Base-by-base conservation (phyloP, 2,329 filamentous ascomycete species). In the Exophiala alcalophila region DNA sequence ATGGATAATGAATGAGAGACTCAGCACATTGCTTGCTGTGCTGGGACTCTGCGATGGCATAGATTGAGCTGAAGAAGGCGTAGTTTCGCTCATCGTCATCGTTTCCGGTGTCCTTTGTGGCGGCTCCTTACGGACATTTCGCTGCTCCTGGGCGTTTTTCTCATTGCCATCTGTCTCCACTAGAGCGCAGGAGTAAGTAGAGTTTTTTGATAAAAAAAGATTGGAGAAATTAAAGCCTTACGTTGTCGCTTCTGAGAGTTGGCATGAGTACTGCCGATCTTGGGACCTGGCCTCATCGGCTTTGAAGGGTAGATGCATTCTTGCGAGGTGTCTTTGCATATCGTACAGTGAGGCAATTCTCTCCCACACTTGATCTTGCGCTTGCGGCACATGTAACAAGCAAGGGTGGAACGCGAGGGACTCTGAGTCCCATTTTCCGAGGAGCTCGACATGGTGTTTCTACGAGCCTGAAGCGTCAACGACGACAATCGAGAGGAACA, bases 191-290 rank as follows among this genome's bases (percentile, higher is more conserved):
- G 12, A 5, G 23, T 30, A 16, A 32, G 25, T 18, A 15, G 25
- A 10, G 18, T 18, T 16, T 8, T 28, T 23, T 19, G n/a, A 19
- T 5, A 25, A 14, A 16, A 14, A 32, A 21, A 20, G 24, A n/a
- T n/a, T n/a, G n/a, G n/a, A n/a, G n/a, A n/a, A n/a, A n/a, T n/a
- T n/a, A 18, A 43, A 23, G 23, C 24, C 20, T 31, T 29, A 38
- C 28, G 32, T 30, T 32, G 19, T 11, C 36, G 24, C 4, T 40
- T 40, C 26, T 44, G 31, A 18, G 10, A 14, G 24, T n/a, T 45
- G 12, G 16, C 32, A 12, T 42, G 36, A 6, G 36, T 35, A 55
- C 57, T 45, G 52, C 61, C 61, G 18, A 49, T 42, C 21, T 53
- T 50, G 20, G 50, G 50, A 2, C 50, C 50, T 20, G 50, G 50